Evolutionary conservation across 169 alveolate genomes (phyloP).

Genomic region (Plasmodium vivax): DNA sequence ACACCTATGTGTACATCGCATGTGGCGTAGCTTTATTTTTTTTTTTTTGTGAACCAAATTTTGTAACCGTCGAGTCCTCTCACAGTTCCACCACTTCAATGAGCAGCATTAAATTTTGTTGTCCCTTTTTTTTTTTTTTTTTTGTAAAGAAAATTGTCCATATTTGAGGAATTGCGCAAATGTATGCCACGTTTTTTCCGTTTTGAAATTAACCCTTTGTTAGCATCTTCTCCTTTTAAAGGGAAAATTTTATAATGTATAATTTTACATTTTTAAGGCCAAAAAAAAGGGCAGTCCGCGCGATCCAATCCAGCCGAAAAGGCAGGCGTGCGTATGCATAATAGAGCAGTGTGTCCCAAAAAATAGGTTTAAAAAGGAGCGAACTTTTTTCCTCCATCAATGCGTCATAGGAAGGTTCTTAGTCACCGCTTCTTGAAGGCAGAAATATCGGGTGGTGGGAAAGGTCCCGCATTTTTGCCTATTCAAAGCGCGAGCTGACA

Average conservation of each 20-base stretch:
- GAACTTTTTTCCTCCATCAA: neutral
- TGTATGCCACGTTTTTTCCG: neutral
- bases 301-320: constrained; percentile 4
- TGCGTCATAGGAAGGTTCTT: neutral
- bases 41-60: neutral
- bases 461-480: neutral
- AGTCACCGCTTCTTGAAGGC: neutral
- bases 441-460: neutral
- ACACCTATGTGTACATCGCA: neutral
- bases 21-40: neutral
- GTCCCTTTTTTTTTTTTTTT: constrained; percentile 13
- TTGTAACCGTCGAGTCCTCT: neutral
- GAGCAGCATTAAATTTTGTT: neutral
- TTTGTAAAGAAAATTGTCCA: constrained; percentile 16
- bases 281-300: constrained; percentile 57
- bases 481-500: neutral
- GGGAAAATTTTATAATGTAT: constrained; percentile 49
- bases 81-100: neutral
- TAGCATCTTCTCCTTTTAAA: constrained; percentile 16
- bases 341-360: neutral
- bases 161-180: constrained; percentile 5
- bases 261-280: neutral
- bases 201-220: neutral
- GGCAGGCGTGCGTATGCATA: neutral
- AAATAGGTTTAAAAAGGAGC: neutral